Evolutionary conservation across 2,329 filamentous ascomycete species (phyloP).

Genomic region (Periconia macrospinosa): DNA sequence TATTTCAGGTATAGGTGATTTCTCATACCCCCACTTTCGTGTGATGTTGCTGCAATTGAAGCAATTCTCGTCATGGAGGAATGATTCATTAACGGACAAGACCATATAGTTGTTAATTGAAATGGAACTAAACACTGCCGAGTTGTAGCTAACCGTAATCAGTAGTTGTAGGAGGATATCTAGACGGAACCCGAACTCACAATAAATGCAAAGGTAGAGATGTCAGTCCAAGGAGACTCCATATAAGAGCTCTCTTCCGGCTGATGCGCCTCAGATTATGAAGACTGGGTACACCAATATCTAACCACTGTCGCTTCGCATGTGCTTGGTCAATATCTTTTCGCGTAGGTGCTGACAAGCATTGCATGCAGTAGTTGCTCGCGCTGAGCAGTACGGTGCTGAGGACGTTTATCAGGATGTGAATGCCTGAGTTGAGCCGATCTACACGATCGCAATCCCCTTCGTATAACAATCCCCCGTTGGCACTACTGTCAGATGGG

Average conservation of each 20-base stretch:
- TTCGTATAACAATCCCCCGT: neutral
- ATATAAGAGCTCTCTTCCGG: neutral
- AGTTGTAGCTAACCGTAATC: neutral
- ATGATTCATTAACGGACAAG: neutral
- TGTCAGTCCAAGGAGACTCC: neutral
- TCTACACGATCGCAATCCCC: neutral
- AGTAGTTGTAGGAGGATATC: too few relatives aligned
- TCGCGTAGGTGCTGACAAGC: slow-evolving; percentile 1
- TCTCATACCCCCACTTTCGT: too few relatives aligned
- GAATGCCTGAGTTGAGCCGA: neutral
- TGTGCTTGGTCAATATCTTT: slow-evolving; percentile 1
- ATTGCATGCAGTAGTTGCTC: slow-evolving; percentile 2
- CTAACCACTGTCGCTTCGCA: neutral
- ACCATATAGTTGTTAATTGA: neutral
- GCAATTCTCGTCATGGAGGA: too few relatives aligned
- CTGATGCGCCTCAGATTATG: neutral
- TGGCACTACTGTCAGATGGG: neutral
- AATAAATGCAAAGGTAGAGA: neutral
- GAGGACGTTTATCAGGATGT: neutral
- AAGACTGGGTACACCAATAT: neutral
- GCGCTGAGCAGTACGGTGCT: neutral
- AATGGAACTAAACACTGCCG: neutral
- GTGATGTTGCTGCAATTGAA: too few relatives aligned
- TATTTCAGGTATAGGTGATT: too few relatives aligned
- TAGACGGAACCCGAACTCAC: neutral